These are phyloP conservation scores for Exophiala dermatitidis DNA, from an alignment of 2,329 filamentous ascomycete genomes.

Conservation along the genomic window DNA sequence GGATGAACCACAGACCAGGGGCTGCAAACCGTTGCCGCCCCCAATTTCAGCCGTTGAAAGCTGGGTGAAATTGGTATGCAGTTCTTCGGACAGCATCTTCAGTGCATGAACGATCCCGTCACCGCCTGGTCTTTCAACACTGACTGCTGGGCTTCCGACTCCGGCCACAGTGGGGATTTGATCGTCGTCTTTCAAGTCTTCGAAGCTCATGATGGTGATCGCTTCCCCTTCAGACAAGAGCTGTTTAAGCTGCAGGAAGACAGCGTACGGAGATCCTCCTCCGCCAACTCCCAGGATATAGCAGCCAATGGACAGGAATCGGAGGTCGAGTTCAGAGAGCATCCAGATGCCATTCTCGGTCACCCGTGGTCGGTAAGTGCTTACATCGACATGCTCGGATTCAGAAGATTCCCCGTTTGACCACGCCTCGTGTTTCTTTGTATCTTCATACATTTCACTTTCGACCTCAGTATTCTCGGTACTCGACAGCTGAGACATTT, in stretches of 20 bases:
- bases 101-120: slow-evolving; percentile 49
- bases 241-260: slow-evolving; percentile 38
- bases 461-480: slow-evolving; percentile 16
- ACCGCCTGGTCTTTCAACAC: slow-evolving; percentile 26
- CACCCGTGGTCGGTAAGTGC: slow-evolving; percentile 38
- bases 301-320: slow-evolving; percentile 42
- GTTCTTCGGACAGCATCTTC: slow-evolving; percentile 46
- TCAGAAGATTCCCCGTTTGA: not conserved
- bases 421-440: slow-evolving; percentile 15
- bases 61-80: slow-evolving; percentile 45
- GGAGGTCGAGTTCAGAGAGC: slow-evolving; percentile 41
- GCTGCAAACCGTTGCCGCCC: slow-evolving; percentile 56
- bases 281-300: slow-evolving; percentile 46
- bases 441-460: slow-evolving; percentile 18
- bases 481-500: not conserved
- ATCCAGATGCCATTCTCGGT: slow-evolving; percentile 36
- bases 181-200: slow-evolving; percentile 40
- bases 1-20: slow-evolving; percentile 48
- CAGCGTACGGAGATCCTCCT: slow-evolving; percentile 42
- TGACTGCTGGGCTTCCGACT: slow-evolving; percentile 25
- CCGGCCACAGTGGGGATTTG: slow-evolving; percentile 34
- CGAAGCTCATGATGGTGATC: slow-evolving; percentile 38
- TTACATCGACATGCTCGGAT: slow-evolving; percentile 28
- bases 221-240: slow-evolving; percentile 36
- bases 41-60: slow-evolving; percentile 60